Evolutionary conservation across 129 eudicot genomes (phyloP).

Genomic region (Calendula officinalis): DNA sequence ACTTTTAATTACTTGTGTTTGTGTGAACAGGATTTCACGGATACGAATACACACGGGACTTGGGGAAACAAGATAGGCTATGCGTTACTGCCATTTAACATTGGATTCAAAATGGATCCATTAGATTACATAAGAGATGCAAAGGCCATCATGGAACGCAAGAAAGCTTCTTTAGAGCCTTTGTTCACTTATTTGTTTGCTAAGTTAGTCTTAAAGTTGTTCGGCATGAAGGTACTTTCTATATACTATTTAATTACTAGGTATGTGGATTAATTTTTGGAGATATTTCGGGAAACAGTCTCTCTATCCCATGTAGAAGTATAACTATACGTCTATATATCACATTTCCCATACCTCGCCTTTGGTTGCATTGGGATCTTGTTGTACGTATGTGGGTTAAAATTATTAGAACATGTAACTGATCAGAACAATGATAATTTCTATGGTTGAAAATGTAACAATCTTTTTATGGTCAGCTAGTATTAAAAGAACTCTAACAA

Average conservation of each 20-base stretch:
- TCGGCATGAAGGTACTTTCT: constrained; percentile 39
- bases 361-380: too few relatives aligned
- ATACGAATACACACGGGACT: constrained; percentile 20
- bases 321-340: too few relatives aligned
- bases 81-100: constrained; percentile 30
- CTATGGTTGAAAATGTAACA: too few relatives aligned
- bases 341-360: too few relatives aligned
- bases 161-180: constrained; percentile 38
- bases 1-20: neutral
- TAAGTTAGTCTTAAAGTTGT: constrained; percentile 19
- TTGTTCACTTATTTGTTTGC: constrained; percentile 18
- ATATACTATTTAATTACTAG: neutral
- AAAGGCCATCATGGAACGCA: constrained; percentile 24
- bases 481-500: too few relatives aligned
- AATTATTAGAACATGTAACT: too few relatives aligned
- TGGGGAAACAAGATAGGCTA: constrained; percentile 41
- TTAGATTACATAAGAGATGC: constrained; percentile 35
- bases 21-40: constrained; percentile 13
- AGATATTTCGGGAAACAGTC: too few relatives aligned
- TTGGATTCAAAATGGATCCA: constrained; percentile 22
- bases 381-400: too few relatives aligned
- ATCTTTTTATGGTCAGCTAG: too few relatives aligned
- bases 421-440: too few relatives aligned
- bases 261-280: neutral
- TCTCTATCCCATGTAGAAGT: too few relatives aligned